Evolutionary conservation across 768 basidiomycete genomes (phyloP).

Genomic region (Tulasnella calospora): DNA sequence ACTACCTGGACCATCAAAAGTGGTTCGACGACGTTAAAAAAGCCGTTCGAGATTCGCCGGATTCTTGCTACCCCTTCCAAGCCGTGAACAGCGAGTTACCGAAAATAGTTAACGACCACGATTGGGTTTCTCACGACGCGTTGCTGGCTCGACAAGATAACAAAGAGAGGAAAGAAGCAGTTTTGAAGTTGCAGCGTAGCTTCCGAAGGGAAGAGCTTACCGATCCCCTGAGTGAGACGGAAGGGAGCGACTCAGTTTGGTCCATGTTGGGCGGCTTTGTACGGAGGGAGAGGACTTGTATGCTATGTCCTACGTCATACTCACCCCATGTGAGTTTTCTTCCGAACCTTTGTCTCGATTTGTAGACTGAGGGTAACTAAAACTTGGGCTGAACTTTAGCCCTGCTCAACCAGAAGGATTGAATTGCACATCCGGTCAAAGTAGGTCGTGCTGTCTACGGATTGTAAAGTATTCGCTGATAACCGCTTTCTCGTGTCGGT

Average conservation of each 20-base stretch:
- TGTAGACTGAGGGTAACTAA: neutral
- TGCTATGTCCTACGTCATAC: neutral
- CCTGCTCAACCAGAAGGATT: neutral
- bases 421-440: neutral
- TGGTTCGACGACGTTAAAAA: neutral
- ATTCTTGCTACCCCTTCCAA: neutral
- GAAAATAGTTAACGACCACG: neutral
- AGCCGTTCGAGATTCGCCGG: neutral
- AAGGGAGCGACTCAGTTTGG: neutral
- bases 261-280: too few species aligned
- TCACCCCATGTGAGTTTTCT: neutral
- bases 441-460: too few species aligned
- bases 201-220: neutral
- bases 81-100: neutral
- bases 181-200: neutral
- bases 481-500: too few species aligned
- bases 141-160: neutral
- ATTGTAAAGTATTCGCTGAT: too few species aligned
- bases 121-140: neutral
- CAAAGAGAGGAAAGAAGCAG: neutral
- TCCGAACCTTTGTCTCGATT: neutral
- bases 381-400: neutral
- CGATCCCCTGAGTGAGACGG: neutral
- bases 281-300: too few species aligned
- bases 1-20: neutral